phyloP scores from a whole-genome alignment of 345 rosid species.

The Syzygium jambos region DNA sequence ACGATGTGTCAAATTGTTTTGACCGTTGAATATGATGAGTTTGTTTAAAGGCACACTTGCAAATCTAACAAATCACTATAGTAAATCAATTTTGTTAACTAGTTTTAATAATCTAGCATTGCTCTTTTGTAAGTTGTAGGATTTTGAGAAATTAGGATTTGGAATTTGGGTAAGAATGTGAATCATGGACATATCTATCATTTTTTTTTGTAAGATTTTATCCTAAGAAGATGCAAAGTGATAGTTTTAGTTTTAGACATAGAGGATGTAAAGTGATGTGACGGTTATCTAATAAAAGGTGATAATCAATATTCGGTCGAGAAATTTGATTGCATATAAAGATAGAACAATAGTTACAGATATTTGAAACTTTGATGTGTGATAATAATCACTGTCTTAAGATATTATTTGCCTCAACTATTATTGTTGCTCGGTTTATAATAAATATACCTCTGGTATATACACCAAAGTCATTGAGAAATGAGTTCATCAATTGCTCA shows the following conservation, averaged over 20 bases:
- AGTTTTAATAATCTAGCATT: background rate
- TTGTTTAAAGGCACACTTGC: background rate
- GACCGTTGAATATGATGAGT: accelerated
- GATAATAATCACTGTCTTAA: too few relatives aligned
- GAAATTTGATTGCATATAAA: too few relatives aligned
- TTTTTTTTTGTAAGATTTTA: background rate
- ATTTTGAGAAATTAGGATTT: background rate
- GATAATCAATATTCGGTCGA: background rate
- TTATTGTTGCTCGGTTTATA: too few relatives aligned
- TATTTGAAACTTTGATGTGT: too few relatives aligned
- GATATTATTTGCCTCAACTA: too few relatives aligned
- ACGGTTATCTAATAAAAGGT: background rate
- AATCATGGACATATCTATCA: background rate
- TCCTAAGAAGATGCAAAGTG: background rate
- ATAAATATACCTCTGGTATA: too few relatives aligned
- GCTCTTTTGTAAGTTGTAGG: background rate
- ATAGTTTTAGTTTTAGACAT: background rate
- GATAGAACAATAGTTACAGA: too few relatives aligned
- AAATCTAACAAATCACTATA: background rate
- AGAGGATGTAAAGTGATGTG: background rate
- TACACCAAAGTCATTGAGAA: too few relatives aligned
- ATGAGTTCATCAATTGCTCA: too few relatives aligned
- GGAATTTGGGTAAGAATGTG: background rate
- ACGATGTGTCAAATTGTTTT: background rate
- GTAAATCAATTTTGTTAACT: background rate